phyloP scores from a whole-genome alignment of 2,329 filamentous ascomycete genomes.

The Ophiostoma sp. region DNA sequence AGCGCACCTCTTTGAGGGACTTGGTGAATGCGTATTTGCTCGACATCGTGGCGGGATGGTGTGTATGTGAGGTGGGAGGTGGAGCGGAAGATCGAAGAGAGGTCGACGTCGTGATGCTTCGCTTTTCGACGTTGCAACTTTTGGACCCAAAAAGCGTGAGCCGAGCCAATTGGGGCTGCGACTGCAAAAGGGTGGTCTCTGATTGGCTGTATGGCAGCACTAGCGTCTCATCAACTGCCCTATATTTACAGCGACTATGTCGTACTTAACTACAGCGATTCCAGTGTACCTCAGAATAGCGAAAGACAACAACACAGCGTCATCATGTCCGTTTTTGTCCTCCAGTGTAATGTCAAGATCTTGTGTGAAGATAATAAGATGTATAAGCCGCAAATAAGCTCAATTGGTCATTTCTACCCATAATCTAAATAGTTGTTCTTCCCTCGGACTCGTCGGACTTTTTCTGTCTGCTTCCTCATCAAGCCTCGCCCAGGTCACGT shows the following conservation, averaged over 20 bases:
- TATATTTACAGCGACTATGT: not conserved
- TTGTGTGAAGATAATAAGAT: too few relatives aligned
- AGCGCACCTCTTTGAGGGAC: slow-evolving; percentile 90
- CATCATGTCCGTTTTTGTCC: not conserved
- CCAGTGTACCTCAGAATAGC: not conserved
- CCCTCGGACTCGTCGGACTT: not conserved
- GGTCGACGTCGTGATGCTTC: slow-evolving; percentile 18
- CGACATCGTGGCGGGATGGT: slow-evolving; percentile 63
- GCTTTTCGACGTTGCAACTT: not conserved
- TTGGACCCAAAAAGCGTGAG: not conserved
- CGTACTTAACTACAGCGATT: not conserved
- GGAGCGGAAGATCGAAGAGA: not conserved
- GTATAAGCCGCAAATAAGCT: not conserved
- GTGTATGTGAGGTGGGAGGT: not conserved
- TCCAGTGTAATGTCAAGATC: not conserved
- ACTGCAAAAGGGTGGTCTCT: slow-evolving; percentile 23
- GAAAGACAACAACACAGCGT: not conserved
- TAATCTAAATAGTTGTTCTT: not conserved
- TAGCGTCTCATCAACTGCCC: not conserved
- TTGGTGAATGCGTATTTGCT: slow-evolving; percentile 89
- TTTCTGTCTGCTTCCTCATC: not conserved
- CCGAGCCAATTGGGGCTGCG: slow-evolving; percentile 25
- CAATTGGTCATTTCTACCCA: not conserved
- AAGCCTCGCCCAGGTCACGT: not conserved
- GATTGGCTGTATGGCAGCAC: slow-evolving; percentile 19